Conservation (phyloP, 2,329 filamentous ascomycete species). For the Penicillium polonicum region DNA sequence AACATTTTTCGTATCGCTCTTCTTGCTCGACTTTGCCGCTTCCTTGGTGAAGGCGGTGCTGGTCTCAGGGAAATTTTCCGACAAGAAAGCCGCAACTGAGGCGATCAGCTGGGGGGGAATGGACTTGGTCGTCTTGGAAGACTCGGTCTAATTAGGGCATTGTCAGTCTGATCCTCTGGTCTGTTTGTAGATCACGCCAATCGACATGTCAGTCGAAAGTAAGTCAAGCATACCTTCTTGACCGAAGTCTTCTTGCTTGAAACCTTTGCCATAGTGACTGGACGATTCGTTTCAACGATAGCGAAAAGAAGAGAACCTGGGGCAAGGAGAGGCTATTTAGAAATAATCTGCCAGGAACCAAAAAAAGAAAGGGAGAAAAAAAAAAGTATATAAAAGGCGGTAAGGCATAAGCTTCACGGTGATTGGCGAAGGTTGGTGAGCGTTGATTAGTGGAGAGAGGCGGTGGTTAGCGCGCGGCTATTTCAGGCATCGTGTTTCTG, state of each 20-base stretch:
- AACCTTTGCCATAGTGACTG: conserved; percentile 30
- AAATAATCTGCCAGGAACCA: conserved; percentile 19
- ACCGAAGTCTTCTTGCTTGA: conserved; percentile 24
- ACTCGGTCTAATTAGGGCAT: conserved; percentile 22
- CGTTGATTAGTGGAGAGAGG: neutral
- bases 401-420: conserved; percentile 2
- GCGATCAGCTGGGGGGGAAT: conserved; percentile 62
- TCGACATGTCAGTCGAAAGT: neutral
- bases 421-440: conserved; percentile 22
- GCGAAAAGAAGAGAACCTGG: conserved; percentile 1
- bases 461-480: neutral
- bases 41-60: conserved; percentile 64
- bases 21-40: conserved; percentile 38
- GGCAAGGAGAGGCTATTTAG: conserved; percentile 7
- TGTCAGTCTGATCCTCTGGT: conserved; percentile 8
- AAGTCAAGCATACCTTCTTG: conserved; percentile 23
- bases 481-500: neutral
- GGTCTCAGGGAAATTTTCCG: conserved; percentile 62
- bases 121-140: conserved; percentile 21
- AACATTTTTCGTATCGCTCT: conserved; percentile 29
- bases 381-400: conserved; percentile 29
- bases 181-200: neutral
- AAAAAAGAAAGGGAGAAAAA: conserved; percentile 25
- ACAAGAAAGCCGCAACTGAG: conserved; percentile 65
- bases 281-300: neutral